Base-by-base conservation (phyloP, 768 basidiomycete genomes). In the Pilatotrama ljubarskyi region DNA sequence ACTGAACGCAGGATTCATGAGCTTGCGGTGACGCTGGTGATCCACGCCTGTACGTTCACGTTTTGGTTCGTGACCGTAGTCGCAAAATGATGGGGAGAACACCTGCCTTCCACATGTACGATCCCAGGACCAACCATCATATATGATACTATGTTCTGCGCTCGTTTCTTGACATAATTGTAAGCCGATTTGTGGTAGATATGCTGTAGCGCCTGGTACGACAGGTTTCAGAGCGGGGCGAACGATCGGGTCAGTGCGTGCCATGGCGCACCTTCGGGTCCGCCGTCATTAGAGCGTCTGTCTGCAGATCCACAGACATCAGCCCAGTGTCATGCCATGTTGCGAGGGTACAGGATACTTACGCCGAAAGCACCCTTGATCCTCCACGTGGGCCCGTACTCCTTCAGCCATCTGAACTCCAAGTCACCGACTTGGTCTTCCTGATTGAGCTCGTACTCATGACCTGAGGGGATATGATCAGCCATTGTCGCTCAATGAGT, bases 121-220 rank as follows among this genome's bases (percentile, higher is more conserved):
- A 63, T 59, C 6, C 54, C 42, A 1, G 62, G 53, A 0, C 62
- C 62, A 2, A 24, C 17, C 18, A 56, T 14, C 15, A 63, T 13
- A 10, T 36, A 51, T 5, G 15, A 14, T 8, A 52, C 25, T 8
- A 51, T 43, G 42, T 59, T 63, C 22, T 55, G 37, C 2, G 38
- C 57, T 60, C 35, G 0, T 29, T 54, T 57, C 50, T 70, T 68
- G 26, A 43, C 46, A 50, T 65, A 72, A 46, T 58, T 61, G 47
- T 70, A 70, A n/a, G 63, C 66, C 2, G 70, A 65, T n/a, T 64
- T 64, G 15, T 72, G 66, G 14, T 61, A 63, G 17, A 69, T 66
- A 37, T 68, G 64, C 24, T 71, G 71, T 35, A 71, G 24, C 0
- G 67, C 70, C 58, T 71, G 53, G 29, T 1, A 18, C 32, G 5